Evolutionary conservation across 1,284 basidiomycete species (phyloP).

Genomic region (Abortiporus biennis): DNA sequence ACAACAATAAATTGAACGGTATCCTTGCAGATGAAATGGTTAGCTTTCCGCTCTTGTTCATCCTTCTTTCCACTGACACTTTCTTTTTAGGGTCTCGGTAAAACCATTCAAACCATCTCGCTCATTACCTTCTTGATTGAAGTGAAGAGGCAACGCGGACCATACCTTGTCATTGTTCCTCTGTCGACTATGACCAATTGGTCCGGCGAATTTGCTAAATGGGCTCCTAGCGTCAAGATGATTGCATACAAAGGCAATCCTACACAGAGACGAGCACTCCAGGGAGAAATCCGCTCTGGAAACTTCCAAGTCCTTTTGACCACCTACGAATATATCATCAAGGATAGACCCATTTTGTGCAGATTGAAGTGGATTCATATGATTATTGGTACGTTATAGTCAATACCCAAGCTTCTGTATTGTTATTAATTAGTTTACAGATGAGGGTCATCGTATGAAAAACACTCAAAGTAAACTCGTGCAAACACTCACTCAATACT

Average conservation of each 20-base stretch:
- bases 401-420: conserved; percentile 3
- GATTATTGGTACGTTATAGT: conserved; percentile 76
- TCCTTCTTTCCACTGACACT: conserved; percentile 11
- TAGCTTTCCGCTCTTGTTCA: conserved; percentile 18
- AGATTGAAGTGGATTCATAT: conserved; percentile 98
- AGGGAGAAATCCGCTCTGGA: conserved; percentile 68
- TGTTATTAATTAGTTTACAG: conserved; percentile 28
- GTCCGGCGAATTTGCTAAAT: conserved; percentile 95
- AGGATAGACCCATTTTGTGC: conserved; percentile 86
- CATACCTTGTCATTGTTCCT: conserved; percentile 97
- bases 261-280: conserved; percentile 67
- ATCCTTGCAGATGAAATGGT: conserved; percentile 99
- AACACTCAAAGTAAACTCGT: conserved; percentile 95
- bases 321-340: conserved; percentile 99
- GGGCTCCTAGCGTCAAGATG: conserved; percentile 86
- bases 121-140: conserved; percentile 97
- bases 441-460: conserved; percentile 99
- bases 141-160: conserved; percentile 85
- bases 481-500: conserved; percentile 90
- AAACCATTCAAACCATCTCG: conserved; percentile 95
- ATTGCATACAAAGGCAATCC: conserved; percentile 96
- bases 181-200: conserved; percentile 98
- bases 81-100: conserved; percentile 79
- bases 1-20: conserved; percentile 97
- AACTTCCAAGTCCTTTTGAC: conserved; percentile 96